Conservation (phyloP, 2,329 filamentous ascomycete genomes). For the Aspergillus viridinutans region DNA sequence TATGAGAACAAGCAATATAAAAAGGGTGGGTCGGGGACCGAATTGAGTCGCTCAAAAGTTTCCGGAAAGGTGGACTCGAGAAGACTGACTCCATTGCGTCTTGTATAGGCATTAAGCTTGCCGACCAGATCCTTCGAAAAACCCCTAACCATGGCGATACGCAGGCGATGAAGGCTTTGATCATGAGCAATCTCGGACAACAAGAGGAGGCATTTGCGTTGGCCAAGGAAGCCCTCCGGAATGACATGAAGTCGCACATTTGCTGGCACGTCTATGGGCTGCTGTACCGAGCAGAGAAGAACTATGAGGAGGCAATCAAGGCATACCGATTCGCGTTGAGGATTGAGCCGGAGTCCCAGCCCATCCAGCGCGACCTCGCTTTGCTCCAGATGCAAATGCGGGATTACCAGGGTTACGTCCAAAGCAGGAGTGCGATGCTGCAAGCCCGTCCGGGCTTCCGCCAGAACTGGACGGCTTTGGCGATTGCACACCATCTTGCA, state of each 20-base stretch:
- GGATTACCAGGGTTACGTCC: slow-evolving; percentile 88
- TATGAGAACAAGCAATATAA: slow-evolving; percentile 99
- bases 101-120: slow-evolving; percentile 73
- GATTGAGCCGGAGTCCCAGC: slow-evolving; percentile 87
- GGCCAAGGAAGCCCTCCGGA: slow-evolving; percentile 85
- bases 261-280: slow-evolving; percentile 99
- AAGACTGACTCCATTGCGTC: slow-evolving; percentile 18
- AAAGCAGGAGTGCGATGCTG: slow-evolving; percentile 83
- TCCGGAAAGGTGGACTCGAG: slow-evolving; percentile 5
- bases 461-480: slow-evolving; percentile 97
- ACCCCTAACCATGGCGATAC: slow-evolving; percentile 96
- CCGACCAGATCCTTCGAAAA: slow-evolving; percentile 94
- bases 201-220: slow-evolving; percentile 90
- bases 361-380: slow-evolving; percentile 91
- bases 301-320: slow-evolving; percentile 98
- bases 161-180: slow-evolving; percentile 97
- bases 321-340: slow-evolving; percentile 94
- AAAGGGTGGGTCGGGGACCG: slow-evolving; percentile 51
- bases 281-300: slow-evolving; percentile 88
- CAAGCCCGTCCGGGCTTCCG: slow-evolving; percentile 74
- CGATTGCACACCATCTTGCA: slow-evolving; percentile 86
- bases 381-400: slow-evolving; percentile 94
- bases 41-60: slow-evolving; percentile 3
- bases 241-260: slow-evolving; percentile 98
- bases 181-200: slow-evolving; percentile 88